Evolutionary conservation across 1,284 basidiomycete genomes (phyloP).

Genomic region (Leccinum solheimii): DNA sequence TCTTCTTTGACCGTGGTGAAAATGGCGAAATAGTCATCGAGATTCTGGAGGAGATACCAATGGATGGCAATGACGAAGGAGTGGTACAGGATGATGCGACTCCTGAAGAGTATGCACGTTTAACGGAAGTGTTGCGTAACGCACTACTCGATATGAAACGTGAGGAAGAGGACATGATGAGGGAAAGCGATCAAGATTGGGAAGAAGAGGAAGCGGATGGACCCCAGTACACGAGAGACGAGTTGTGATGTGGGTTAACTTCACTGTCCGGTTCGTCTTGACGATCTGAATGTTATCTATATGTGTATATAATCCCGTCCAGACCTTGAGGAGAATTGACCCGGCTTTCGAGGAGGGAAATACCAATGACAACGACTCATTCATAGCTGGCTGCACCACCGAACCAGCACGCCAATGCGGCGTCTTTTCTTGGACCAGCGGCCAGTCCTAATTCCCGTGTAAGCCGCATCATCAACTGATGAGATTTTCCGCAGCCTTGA

Average conservation of each 20-base stretch:
- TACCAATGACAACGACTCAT: slow-evolving; percentile 7
- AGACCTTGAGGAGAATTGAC: neutral
- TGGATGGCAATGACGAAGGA: slow-evolving; percentile 36
- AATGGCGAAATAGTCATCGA: slow-evolving; percentile 60
- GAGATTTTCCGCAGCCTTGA: slow-evolving; percentile 10
- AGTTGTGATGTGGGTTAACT: slow-evolving; percentile 39
- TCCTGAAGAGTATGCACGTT: slow-evolving; percentile 32
- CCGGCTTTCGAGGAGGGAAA: slow-evolving; percentile 8
- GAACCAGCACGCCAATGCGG: slow-evolving; percentile 11
- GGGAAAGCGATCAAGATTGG: slow-evolving; percentile 24
- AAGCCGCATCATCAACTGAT: slow-evolving; percentile 3
- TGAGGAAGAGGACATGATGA: slow-evolving; percentile 24
- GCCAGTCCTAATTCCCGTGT: slow-evolving; percentile 26
- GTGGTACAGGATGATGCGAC: slow-evolving; percentile 29
- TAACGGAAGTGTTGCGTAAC: slow-evolving; percentile 44
- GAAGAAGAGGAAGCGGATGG: slow-evolving; percentile 25
- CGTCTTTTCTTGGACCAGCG: slow-evolving; percentile 9
- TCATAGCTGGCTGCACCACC: slow-evolving; percentile 30
- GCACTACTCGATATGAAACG: slow-evolving; percentile 40
- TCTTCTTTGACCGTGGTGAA: slow-evolving; percentile 44
- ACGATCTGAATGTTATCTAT: slow-evolving; percentile 19
- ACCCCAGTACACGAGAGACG: slow-evolving; percentile 37
- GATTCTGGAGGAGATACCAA: slow-evolving; percentile 49
- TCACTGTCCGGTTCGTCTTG: slow-evolving; percentile 14
- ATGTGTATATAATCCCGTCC: slow-evolving; percentile 1